Base-by-base conservation (phyloP, 2,329 filamentous ascomycete genomes). In the Aspergillus hortae region DNA sequence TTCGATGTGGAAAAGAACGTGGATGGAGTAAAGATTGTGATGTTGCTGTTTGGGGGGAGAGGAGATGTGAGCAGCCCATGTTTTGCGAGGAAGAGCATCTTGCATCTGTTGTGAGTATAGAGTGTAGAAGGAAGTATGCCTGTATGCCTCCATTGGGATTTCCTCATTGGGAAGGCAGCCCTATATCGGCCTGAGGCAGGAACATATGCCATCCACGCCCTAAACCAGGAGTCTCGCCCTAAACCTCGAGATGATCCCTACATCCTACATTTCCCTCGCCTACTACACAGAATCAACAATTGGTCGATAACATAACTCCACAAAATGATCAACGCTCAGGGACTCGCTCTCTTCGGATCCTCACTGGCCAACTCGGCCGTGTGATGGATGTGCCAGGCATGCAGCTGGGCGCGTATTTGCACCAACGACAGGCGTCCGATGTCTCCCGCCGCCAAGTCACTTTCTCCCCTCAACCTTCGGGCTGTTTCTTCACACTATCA, bases 391-490 rank as follows among this genome's bases (percentile, higher is more conserved):
- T 54, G 61, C 41, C 44, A 36, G 23, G 44, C 52, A 41, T 65
- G 63, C 63, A 66, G 56, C 32, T 48, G 46, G 61, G 63, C 63
- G 63, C 63, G 46, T 66, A 66, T 53, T 54, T 56, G 54, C 44
- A 57, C 63, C 61, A 66, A 65, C 62, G 54, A 59, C 58, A 59
- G 57, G 49, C 46, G 33, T 36, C 50, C 30, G 25, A 23, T 38
- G 35, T 11, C 46, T 19, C 43, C 40, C 11, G 52, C 38, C 46
- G 27, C 50, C 53, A 54, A 33, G 35, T 38, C 35, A 38, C 35
- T 38, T 38, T 41, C 44, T 41, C 17, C 36, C 48, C 41, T 43
- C 30, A 21, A 25, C 11, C 15, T 10, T 41, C 36, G 41, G 43
- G 49, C 44, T 38, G 44, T 46, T 52, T 49, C 47, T 64, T 64